Evolutionary conservation across 345 rosid genomes (phyloP).

Genomic region (Salix brachista): DNA sequence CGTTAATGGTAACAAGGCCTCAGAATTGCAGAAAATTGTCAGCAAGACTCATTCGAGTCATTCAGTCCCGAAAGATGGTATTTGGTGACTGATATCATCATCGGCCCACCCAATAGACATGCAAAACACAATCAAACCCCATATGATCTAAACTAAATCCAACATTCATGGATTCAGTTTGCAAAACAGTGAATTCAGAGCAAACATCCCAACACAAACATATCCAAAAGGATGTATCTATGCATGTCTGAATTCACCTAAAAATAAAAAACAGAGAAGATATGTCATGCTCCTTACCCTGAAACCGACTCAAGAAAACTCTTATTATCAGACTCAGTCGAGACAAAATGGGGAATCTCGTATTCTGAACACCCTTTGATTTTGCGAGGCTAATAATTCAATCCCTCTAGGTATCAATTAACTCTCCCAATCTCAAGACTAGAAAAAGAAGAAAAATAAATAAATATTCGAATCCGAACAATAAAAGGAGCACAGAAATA

Average conservation of each 20-base stretch:
- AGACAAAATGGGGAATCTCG: background rate
- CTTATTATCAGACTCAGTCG: no score
- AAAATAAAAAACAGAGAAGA: no score
- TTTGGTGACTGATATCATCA: slow-evolving; percentile 11
- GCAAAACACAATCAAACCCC: background rate
- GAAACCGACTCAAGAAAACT: no score
- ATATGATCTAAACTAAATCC: background rate
- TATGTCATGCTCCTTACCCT: no score
- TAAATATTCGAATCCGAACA: slow-evolving; percentile 21
- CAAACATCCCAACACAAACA: background rate
- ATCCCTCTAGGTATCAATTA: background rate
- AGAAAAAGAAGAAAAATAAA: background rate
- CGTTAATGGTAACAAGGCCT: background rate
- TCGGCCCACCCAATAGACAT: background rate
- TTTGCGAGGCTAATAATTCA: background rate
- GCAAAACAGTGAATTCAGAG: background rate
- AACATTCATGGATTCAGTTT: background rate
- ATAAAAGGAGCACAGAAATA: slow-evolving; percentile 12
- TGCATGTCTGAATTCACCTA: no score
- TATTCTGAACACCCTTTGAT: background rate
- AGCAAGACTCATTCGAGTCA: slow-evolving; percentile 12
- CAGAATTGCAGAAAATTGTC: slow-evolving; percentile 18
- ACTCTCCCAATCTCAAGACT: background rate
- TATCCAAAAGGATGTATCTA: no score
- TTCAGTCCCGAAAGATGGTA: slow-evolving; percentile 29